Percentiles rank a stretch among this genome's conserved stretches.
Conservation (phyloP, 2,329 filamentous ascomycete species). For the Apiospora malaysiana region DNA sequence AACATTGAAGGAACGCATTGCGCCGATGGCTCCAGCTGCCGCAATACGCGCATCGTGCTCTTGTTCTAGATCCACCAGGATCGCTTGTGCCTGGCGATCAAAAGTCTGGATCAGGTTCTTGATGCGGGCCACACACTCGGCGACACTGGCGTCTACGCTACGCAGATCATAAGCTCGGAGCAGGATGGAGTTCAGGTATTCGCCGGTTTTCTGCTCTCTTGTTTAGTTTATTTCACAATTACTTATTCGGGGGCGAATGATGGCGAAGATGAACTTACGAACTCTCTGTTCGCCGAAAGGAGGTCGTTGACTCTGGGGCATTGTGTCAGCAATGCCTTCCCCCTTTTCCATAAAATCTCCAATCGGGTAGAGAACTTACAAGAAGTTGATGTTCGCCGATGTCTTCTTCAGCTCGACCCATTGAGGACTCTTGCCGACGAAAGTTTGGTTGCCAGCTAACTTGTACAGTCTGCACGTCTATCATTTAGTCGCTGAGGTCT, state of each 20-base stretch:
- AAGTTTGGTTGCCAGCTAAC: neutral
- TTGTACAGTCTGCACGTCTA: neutral
- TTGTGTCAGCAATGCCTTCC: neutral
- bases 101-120: neutral
- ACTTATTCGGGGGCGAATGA: no score
- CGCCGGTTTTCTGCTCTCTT: neutral
- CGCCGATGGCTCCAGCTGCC: neutral
- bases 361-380: neutral
- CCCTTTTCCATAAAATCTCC: no score
- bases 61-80: neutral
- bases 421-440: neutral
- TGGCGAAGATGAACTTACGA: neutral
- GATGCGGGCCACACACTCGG: neutral
- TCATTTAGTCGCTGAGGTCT: neutral
- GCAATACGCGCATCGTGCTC: neutral
- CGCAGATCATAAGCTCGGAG: neutral
- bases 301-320: conserved; percentile 9
- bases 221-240: neutral
- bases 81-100: neutral
- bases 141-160: neutral
- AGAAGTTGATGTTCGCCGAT: neutral
- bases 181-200: conserved; percentile 3
- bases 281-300: conserved; percentile 7
- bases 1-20: conserved; percentile 12
- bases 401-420: neutral